phyloP scores from a whole-genome alignment of 1,284 basidiomycete genomes.

The Cerioporus squamosus region DNA sequence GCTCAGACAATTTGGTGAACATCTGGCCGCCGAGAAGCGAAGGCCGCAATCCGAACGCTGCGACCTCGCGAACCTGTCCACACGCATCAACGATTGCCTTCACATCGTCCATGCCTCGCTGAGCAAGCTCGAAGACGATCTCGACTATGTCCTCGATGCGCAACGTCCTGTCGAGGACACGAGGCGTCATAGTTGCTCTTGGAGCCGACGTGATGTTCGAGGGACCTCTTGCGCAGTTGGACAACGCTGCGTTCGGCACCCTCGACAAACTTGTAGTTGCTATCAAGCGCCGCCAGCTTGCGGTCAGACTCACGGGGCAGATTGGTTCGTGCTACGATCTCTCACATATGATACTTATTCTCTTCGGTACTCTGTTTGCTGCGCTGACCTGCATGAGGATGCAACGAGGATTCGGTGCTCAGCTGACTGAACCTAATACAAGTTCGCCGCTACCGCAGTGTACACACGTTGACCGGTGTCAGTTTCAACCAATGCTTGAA shows the following conservation, averaged over 20 bases:
- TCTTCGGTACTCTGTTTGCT: too few species aligned
- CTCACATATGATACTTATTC: too few species aligned
- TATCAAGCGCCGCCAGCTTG: not conserved
- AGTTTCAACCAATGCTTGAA: too few species aligned
- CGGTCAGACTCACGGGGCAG: not conserved
- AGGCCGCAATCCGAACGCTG: not conserved
- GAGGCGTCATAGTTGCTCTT: constrained; percentile 5
- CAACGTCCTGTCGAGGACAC: constrained; percentile 8
- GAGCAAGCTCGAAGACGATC: constrained; percentile 12
- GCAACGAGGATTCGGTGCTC: too few species aligned
- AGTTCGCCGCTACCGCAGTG: too few species aligned
- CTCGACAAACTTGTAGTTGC: constrained; percentile 1
- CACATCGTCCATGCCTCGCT: constrained; percentile 8
- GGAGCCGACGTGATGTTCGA: constrained; percentile 8
- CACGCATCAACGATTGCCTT: constrained; percentile 13
- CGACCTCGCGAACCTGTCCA: constrained; percentile 8
- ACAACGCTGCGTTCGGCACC: constrained; percentile 2
- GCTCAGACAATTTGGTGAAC: not conserved
- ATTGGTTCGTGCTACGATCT: too few species aligned
- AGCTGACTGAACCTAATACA: too few species aligned
- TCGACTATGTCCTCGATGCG: constrained; percentile 5
- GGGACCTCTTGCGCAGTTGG: constrained; percentile 10
- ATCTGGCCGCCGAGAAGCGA: not conserved
- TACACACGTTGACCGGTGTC: too few species aligned
- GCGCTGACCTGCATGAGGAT: too few species aligned